These are phyloP conservation scores for Monosporozyma servazzii DNA, from an alignment of 805 yeast species.

Conservation along the genomic window DNA sequence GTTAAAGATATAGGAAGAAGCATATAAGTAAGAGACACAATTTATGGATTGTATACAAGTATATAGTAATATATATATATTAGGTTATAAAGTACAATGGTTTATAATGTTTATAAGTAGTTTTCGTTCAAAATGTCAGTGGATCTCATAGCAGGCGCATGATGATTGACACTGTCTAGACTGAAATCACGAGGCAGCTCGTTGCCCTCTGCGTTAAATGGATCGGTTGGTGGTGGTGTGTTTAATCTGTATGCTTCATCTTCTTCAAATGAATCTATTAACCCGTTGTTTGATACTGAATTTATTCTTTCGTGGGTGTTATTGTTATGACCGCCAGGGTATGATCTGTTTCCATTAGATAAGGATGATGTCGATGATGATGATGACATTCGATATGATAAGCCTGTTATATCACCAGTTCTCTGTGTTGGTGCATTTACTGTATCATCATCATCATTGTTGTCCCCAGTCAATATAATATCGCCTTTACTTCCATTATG, in stretches of 20 bases:
- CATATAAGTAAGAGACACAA: not conserved
- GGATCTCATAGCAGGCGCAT: constrained; percentile 1
- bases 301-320: constrained; percentile 16
- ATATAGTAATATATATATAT: not conserved
- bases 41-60: not conserved
- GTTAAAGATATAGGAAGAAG: not conserved
- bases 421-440: constrained; percentile 1
- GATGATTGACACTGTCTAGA: constrained; percentile 11
- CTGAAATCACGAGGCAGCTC: constrained; percentile 17
- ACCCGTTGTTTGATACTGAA: constrained; percentile 25
- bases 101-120: not conserved
- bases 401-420: constrained; percentile 3
- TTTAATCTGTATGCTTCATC: constrained; percentile 7
- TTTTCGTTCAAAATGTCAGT: constrained; percentile 3
- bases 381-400: constrained; percentile 2
- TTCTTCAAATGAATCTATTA: constrained; percentile 20
- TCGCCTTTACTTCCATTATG: constrained; percentile 6
- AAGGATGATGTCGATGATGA: constrained; percentile 6
- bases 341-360: constrained; percentile 3
- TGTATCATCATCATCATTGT: not conserved
- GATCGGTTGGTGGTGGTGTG: not conserved
- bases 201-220: constrained; percentile 1
- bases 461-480: not conserved
- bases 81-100: not conserved
- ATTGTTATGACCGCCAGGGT: constrained; percentile 12